Evolutionary conservation across 805 yeast genomes (phyloP), one percentile per base, ranked within the genome.

Genomic region (Suhomyces tanzawaensis): DNA sequence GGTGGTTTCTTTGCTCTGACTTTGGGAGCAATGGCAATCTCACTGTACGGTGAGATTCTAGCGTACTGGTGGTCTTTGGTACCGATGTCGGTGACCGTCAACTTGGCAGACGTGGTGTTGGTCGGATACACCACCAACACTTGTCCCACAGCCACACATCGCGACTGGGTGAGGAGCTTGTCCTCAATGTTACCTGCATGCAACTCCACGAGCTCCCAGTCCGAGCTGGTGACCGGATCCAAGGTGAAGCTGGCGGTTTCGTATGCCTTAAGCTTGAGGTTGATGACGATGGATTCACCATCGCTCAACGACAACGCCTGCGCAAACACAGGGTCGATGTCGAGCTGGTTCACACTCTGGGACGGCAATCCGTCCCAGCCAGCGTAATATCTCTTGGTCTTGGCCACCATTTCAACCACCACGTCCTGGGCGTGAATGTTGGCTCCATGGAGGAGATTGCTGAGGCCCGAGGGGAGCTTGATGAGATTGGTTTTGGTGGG

Each of bases 171-270:
- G 24, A 91, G 64, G 49, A 90, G 71, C 45, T 77, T 76, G 32
- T 79, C 77, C 54, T 91, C 97, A 18, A 91, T 72, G 29, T 72
- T 76, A 19, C 74, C 79, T 2, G 95, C 91, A 58, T 91, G 85
- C 2, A 84, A 60, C 53, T 90, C 96, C 2, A 89, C 85, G 19
- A 86, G 65, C 47, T 90, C 97, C 97, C 97, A 91, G 55, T 91
- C 99, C 4, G 82, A 72, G 2, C 81, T 59, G 0, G 86, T 72
- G 14, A 75, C 61, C 0, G 98, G 98, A 51, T 86, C 96, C 30
- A 91, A 71, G 51, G 77, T 80, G 3, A 90, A 80, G 3, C 79
- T 76, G 4, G 70, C 65, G 1, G 88, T 78, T 28, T 61, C 70
- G n/a, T 73, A 76, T 38, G 57, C 59, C 26, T 75, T 66, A 11